A percentile compares a stretch with the other conserved stretches of the same genome.
These are phyloP conservation scores for Penicillium coffeae DNA, from an alignment of 495 filamentous ascomycete species.

Conservation along the genomic window DNA sequence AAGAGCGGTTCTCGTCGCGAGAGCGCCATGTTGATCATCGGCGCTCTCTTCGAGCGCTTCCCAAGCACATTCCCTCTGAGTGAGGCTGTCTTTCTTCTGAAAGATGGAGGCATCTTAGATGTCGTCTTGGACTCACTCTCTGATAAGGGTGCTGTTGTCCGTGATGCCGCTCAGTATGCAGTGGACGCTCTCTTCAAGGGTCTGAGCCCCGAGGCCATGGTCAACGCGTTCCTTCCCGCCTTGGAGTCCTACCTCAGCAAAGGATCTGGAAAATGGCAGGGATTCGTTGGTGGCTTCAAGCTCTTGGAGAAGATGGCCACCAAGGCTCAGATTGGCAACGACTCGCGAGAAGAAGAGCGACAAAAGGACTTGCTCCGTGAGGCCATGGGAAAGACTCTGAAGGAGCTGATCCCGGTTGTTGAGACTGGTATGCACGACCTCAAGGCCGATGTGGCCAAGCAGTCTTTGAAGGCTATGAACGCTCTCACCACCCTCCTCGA, in stretches of 20 bases:
- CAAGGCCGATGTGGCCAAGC: constrained; percentile 85
- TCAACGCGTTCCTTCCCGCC: constrained; percentile 71
- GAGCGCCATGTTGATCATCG: constrained; percentile 91
- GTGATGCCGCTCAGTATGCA: constrained; percentile 90
- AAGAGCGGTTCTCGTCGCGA: constrained; percentile 84
- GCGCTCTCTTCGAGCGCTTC: constrained; percentile 87
- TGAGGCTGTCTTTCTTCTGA: constrained; percentile 75
- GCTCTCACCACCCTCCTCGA: constrained; percentile 85
- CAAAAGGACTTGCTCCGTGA: constrained; percentile 86
- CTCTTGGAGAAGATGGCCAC: constrained; percentile 87
- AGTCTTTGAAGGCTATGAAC: constrained; percentile 85
- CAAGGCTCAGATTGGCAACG: constrained; percentile 81
- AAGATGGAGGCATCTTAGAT: constrained; percentile 69
- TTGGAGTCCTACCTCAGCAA: constrained; percentile 72
- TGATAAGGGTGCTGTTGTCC: constrained; percentile 85
- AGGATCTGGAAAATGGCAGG: constrained; percentile 90
- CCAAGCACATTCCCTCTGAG: constrained; percentile 70
- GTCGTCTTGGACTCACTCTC: constrained; percentile 79
- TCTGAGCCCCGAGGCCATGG: constrained; percentile 75
- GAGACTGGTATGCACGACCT: constrained; percentile 96
- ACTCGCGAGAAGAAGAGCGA: constrained; percentile 71
- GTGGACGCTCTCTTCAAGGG: constrained; percentile 80
- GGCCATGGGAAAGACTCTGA: constrained; percentile 86
- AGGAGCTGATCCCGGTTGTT: constrained; percentile 84
- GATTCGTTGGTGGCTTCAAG: constrained; percentile 76